Evolutionary conservation across 495 filamentous ascomycete genomes (phyloP).

Genomic region (Thozetella sp.): DNA sequence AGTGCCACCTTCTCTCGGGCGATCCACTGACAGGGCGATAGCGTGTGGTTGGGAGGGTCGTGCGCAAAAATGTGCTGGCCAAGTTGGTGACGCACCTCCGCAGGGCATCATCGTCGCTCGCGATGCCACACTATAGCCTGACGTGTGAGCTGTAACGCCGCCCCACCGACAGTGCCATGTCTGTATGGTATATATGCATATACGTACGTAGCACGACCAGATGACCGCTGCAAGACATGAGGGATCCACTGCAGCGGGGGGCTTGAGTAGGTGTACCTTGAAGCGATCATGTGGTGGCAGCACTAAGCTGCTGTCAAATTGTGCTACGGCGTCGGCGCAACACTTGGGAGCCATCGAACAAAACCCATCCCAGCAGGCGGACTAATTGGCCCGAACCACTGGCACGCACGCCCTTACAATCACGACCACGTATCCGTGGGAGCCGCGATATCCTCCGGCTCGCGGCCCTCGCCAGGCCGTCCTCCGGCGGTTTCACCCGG

Average conservation of each 20-base stretch:
- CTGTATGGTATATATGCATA: no score
- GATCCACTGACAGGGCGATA: background rate
- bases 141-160: background rate
- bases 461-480: background rate
- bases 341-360: background rate
- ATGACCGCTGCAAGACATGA: background rate
- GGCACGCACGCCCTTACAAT: background rate
- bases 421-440: background rate
- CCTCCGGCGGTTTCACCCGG: slow-evolving; percentile 1
- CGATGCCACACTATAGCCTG: background rate
- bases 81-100: background rate
- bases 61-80: background rate
- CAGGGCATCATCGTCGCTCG: background rate
- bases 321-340: background rate
- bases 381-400: background rate
- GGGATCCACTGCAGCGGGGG: background rate
- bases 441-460: background rate
- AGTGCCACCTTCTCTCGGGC: background rate
- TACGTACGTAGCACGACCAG: no score
- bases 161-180: background rate
- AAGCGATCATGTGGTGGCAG: no score
- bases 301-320: no score
- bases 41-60: background rate
- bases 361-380: background rate
- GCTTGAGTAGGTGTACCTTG: no score